phyloP scores from a whole-genome alignment of 352 stramenopile species.

The Globisporangium splendens region DNA sequence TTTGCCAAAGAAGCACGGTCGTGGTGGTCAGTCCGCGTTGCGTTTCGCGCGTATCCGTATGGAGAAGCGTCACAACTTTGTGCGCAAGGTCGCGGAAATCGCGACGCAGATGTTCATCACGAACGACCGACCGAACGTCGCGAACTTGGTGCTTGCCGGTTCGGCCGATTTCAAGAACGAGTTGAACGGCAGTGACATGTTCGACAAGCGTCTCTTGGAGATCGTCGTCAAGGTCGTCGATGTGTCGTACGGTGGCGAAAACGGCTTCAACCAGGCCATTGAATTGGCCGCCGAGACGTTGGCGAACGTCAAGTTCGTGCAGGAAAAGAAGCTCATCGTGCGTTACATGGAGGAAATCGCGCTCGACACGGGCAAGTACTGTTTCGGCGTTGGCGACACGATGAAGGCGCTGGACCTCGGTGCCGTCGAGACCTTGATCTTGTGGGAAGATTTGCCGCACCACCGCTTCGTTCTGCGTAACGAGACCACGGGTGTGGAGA shows the following conservation, averaged over 20 bases:
- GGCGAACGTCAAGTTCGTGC: conserved; percentile 99
- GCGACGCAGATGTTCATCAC: conserved; percentile 99
- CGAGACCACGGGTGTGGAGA: conserved; percentile 87
- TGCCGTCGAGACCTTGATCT: conserved; percentile 98
- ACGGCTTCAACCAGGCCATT: conserved; percentile 99
- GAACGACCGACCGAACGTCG: conserved; percentile 97
- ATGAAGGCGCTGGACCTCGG: conserved; percentile 98
- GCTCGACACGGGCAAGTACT: conserved; percentile 99
- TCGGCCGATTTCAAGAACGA: conserved; percentile 99
- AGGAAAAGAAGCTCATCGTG: conserved; percentile 99
- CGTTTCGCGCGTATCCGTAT: conserved; percentile 99
- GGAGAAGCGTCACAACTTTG: conserved; percentile 99
- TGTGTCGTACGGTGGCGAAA: conserved; percentile 99
- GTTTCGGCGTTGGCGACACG: conserved; percentile 98
- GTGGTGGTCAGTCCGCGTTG: conserved; percentile 98
- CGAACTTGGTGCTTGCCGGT: conserved; percentile 97
- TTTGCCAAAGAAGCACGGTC: conserved; percentile 99
- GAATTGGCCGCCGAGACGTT: conserved; percentile 97
- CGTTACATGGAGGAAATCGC: conserved; percentile 99
- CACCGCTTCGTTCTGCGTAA: conserved; percentile 94
- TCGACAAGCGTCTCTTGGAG: conserved; percentile 94
- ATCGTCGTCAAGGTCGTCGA: conserved; percentile 99
- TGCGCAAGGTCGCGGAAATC: conserved; percentile 98
- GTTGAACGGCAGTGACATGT: conserved; percentile 94
- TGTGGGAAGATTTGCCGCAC: conserved; percentile 99